Evolutionary conservation across 1,139 yeast genomes (phyloP).

Genomic region (Scheffersomyces parashehatae): DNA sequence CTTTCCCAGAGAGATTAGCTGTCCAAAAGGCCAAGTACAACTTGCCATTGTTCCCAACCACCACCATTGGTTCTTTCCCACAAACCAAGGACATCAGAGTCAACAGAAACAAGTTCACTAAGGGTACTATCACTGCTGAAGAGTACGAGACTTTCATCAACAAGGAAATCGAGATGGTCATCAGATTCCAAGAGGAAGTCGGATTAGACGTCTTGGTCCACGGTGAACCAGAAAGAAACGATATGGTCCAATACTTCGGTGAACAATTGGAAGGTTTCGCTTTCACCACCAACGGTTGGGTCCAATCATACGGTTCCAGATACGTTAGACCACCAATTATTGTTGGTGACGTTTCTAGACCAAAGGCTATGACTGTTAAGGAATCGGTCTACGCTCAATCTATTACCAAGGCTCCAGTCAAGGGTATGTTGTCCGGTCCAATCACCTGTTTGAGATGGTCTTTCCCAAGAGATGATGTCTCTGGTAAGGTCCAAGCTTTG

Average conservation of each 20-base stretch:
- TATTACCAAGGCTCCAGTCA: conserved; percentile 90
- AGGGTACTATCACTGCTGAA: conserved; percentile 93
- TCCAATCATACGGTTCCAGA: conserved; percentile 99
- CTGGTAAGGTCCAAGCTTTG: conserved; percentile 92
- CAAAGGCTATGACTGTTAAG: conserved; percentile 97
- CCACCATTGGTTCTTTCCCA: conserved; percentile 99
- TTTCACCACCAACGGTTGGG: conserved; percentile 99
- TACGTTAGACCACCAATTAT: conserved; percentile 99
- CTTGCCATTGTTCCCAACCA: conserved; percentile 98
- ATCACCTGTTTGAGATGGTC: conserved; percentile 99
- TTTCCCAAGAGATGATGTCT: conserved; percentile 98
- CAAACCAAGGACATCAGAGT: conserved; percentile 99
- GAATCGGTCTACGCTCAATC: conserved; percentile 99
- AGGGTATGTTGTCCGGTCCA: conserved; percentile 99
- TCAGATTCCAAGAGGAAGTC: conserved; percentile 98
- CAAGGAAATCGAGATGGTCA: conserved; percentile 92
- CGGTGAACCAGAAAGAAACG: conserved; percentile 99
- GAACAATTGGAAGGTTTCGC: conserved; percentile 98
- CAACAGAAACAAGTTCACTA: conserved; percentile 96
- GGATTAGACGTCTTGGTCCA: conserved; percentile 98
- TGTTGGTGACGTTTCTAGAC: conserved; percentile 99
- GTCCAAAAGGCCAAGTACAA: conserved; percentile 86
- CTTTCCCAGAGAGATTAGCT: conserved; percentile 83
- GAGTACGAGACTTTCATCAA: conserved; percentile 95
- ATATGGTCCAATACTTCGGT: conserved; percentile 99